Evolutionary conservation across 192 early-diverging fungal genomes (phyloP).

Genomic region (Backusella macrospora): DNA sequence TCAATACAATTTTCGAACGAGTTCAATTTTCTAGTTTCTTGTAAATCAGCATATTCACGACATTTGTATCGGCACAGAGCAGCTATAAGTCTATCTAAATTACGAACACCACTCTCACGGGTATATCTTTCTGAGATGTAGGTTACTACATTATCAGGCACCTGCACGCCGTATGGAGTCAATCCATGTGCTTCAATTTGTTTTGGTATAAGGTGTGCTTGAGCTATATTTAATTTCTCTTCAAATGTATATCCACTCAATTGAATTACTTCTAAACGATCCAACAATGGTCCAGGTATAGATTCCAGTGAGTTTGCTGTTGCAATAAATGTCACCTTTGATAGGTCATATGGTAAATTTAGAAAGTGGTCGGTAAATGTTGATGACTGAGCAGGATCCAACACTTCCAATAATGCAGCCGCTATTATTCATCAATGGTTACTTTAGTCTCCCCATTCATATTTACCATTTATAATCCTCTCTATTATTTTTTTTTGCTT

Average conservation of each 20-base stretch:
- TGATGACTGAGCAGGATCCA: conserved; percentile 88
- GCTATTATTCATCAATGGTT: conserved; percentile 22
- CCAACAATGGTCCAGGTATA: conserved; percentile 76
- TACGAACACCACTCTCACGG: conserved; percentile 82
- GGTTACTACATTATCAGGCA: conserved; percentile 59
- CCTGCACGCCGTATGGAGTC: conserved; percentile 40
- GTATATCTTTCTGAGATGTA: conserved; percentile 76
- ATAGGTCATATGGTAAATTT: conserved; percentile 68
- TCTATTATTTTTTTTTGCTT: too few relatives aligned
- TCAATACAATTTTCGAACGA: conserved; percentile 53
- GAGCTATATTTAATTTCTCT: conserved; percentile 81
- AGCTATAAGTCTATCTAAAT: conserved; percentile 73
- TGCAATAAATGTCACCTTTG: conserved; percentile 77
- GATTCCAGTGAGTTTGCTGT: conserved; percentile 81
- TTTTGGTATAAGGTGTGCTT: conserved; percentile 73
- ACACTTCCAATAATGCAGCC: conserved; percentile 79
- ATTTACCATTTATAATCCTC: too few relatives aligned
- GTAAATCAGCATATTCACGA: conserved; percentile 64
- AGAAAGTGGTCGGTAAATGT: conserved; percentile 85
- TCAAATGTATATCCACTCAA: conserved; percentile 83
- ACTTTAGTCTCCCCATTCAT: too few relatives aligned
- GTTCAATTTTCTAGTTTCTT: conserved; percentile 43
- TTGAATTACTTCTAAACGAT: conserved; percentile 83
- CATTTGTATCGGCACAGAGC: conserved; percentile 68
- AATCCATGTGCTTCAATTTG: conserved; percentile 70